phyloP scores from a whole-genome alignment of 192 early-diverging fungal species.

The Entomortierella lignicola region DNA sequence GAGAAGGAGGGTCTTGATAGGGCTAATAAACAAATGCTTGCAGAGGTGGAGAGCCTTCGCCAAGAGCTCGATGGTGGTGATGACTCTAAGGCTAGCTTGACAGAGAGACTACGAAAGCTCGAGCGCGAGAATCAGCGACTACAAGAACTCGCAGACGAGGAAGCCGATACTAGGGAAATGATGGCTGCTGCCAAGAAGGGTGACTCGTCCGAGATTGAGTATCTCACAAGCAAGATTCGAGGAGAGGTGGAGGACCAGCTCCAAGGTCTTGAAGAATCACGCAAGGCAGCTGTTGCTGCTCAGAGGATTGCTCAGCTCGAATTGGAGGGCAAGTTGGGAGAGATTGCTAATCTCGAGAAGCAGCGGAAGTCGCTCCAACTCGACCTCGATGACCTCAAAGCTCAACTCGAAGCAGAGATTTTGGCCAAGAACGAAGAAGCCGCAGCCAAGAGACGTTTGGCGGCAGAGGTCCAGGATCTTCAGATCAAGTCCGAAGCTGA shows the following conservation, averaged over 20 bases:
- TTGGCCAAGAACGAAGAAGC: conserved; percentile 72
- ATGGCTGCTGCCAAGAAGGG: conserved; percentile 66
- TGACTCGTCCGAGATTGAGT: conserved; percentile 63
- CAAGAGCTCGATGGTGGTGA: conserved; percentile 76
- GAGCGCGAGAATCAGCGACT: conserved; percentile 67
- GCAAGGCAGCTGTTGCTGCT: conserved; percentile 80
- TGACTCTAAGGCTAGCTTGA: conserved; percentile 51
- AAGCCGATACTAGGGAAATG: conserved; percentile 67
- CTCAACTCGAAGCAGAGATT: conserved; percentile 72
- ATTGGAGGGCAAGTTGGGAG: conserved; percentile 81
- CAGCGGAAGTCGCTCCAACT: conserved; percentile 68
- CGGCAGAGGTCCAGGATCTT: conserved; percentile 70
- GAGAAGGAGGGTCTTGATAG: conserved; percentile 78
- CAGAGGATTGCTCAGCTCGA: conserved; percentile 82
- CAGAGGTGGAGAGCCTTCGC: conserved; percentile 67
- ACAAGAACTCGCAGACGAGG: conserved; percentile 71
- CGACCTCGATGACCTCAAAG: conserved; percentile 73
- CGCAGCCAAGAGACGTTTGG: conserved; percentile 64
- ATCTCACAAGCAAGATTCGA: conserved; percentile 66
- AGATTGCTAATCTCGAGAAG: conserved; percentile 76
- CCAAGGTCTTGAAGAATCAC: conserved; percentile 84
- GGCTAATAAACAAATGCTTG: conserved; percentile 64
- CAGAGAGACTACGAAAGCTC: conserved; percentile 60
- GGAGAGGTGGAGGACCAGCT: conserved; percentile 79
- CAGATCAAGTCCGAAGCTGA: conserved; percentile 73